Evolutionary conservation across 441 rosid genomes (phyloP), one percentile per base, ranked within the genome.

Genomic region (Arabidopsis hybrid): DNA sequence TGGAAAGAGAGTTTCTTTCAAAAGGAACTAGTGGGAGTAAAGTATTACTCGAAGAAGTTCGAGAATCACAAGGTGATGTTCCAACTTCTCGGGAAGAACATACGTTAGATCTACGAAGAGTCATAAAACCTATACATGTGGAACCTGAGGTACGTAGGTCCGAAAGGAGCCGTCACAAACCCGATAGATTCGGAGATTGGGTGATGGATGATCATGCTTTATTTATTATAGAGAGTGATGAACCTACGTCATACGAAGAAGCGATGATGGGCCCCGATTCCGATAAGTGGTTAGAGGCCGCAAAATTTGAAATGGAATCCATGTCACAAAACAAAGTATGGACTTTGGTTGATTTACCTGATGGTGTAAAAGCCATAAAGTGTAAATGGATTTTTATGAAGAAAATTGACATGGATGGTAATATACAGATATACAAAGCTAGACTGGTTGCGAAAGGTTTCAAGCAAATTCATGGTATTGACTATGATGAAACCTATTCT

Each of bases 311-410:
- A 34, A 64, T 64, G 11, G 32, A 32, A 9, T 64, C 43, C 7
- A 43, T 69, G 52, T 69, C 10, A 16, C 40, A 5, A 31, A 35
- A 58, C 63, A 35, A 58, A 58, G 45, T 58, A n/a, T 58, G 45
- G 43, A 17, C 21, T 36, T 58, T 35, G 45, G 43, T 35, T 7
- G 63, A 58, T 58, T 58, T 58, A 35, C 63, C 63, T 7, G 43
- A 58, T 34, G 63, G 63, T 58, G 59, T 29, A 29, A 53, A 53
- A 53, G 16, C 8, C 14, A 52, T 52, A 26, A 35, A 26, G 49
- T 43, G 49, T 11, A 36, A 47, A 63, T 21, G 38, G 16, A 6
- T 12, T 13, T 55, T 26, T 9, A 55, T 29, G 14, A 55, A 10
- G 38, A 55, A 29, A n/a, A 55, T 29, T 17, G 16, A 55, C 38